These are phyloP conservation scores for Trichoderma harzianum DNA, from an alignment of 2,329 filamentous ascomycete genomes.

Conservation along the genomic window DNA sequence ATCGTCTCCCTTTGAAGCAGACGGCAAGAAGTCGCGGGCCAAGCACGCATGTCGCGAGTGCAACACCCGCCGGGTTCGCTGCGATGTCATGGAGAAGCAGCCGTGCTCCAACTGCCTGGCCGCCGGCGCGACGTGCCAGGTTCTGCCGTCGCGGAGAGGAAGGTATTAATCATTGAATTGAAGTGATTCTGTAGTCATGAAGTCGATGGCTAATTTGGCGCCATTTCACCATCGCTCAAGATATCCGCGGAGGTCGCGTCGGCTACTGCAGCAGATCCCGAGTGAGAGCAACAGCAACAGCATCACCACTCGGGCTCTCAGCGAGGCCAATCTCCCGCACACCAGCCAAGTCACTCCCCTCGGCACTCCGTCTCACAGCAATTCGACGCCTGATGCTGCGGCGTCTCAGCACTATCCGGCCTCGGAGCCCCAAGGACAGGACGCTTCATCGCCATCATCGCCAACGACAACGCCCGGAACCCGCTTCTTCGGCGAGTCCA, in stretches of 20 bases:
- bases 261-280: conserved; percentile 18
- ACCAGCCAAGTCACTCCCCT: neutral
- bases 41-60: conserved; percentile 36
- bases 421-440: neutral
- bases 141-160: conserved; percentile 34
- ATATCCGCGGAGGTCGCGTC: conserved; percentile 26
- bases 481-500: conserved; percentile 39
- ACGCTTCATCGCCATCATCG: neutral
- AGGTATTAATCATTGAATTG: conserved; percentile 25
- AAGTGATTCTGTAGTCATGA: neutral
- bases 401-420: neutral
- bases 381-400: neutral
- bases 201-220: neutral
- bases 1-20: conserved; percentile 8
- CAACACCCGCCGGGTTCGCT: conserved; percentile 35
- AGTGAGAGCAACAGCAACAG: conserved; percentile 12
- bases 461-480: conserved; percentile 23
- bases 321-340: neutral
- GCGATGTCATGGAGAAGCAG: conserved; percentile 34
- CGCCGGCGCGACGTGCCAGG: conserved; percentile 29
- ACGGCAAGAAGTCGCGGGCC: conserved; percentile 32
- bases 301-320: neutral
- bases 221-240: conserved; percentile 12
- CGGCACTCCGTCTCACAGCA: neutral
- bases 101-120: conserved; percentile 34